phyloP scores from a whole-genome alignment of 345 rosid genomes.

The Aethionema arabicum region DNA sequence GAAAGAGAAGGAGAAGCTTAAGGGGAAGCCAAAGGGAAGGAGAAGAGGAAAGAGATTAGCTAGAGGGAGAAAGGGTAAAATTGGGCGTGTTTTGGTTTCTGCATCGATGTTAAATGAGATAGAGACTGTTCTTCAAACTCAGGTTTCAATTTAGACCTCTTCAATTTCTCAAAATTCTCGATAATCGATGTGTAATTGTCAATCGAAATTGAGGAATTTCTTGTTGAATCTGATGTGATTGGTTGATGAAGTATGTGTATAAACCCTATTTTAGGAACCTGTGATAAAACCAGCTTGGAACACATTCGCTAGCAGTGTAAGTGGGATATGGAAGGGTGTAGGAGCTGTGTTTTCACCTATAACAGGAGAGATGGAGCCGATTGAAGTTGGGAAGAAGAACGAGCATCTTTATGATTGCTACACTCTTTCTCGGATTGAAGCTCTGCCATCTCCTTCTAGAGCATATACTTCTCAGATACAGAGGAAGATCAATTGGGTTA shows the following conservation, averaged over 20 bases:
- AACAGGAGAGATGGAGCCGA: constrained; percentile 87
- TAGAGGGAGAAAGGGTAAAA: constrained; percentile 43
- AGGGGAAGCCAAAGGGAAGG: constrained; percentile 39
- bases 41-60: constrained; percentile 47
- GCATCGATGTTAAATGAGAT: constrained; percentile 70
- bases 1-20: constrained; percentile 35
- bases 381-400: constrained; percentile 66
- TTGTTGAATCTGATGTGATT: not conserved
- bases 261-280: constrained; percentile 57
- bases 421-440: constrained; percentile 57
- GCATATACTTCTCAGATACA: constrained; percentile 51
- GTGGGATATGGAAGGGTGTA: constrained; percentile 96
- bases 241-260: not conserved
- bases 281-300: constrained; percentile 80
- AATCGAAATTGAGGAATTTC: not conserved
- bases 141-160: constrained; percentile 40
- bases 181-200: not conserved
- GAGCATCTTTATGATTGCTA: constrained; percentile 79
- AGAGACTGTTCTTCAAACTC: constrained; percentile 88
- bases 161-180: constrained; percentile 1
- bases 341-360: constrained; percentile 90
- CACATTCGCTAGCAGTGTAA: constrained; percentile 87
- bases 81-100: constrained; percentile 54
- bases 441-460: constrained; percentile 41
- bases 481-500: constrained; percentile 83